A percentile compares a stretch with the other conserved stretches of the same genome.
Evolutionary conservation across 2,329 filamentous ascomycete species (phyloP).

Genomic region (Colletotrichum theobromicola): DNA sequence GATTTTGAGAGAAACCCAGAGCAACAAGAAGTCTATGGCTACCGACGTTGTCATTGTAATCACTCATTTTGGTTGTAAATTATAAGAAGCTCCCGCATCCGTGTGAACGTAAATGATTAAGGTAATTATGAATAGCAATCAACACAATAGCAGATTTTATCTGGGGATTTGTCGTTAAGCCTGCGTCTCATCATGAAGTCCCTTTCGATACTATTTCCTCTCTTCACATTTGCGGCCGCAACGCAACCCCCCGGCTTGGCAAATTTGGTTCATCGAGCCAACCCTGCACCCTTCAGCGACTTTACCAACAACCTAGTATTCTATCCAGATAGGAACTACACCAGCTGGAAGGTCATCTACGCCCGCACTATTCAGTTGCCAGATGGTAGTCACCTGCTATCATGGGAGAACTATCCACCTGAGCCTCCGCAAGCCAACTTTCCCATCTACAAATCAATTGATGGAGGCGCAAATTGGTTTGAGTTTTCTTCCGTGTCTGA

Average conservation of each 20-base stretch:
- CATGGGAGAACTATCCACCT: conserved; percentile 61
- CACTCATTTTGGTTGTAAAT: not conserved
- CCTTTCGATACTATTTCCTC: not conserved
- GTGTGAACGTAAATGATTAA: not conserved
- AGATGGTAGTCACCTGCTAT: conserved; percentile 39
- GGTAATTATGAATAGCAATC: not conserved
- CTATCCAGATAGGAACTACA: not conserved
- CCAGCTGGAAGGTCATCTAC: not conserved
- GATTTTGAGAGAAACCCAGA: not conserved
- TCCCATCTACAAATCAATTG: conserved; percentile 55
- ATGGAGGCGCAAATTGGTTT: conserved; percentile 64
- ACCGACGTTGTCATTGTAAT: not conserved
- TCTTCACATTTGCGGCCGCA: not conserved
- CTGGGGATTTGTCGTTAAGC: not conserved
- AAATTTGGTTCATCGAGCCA: not conserved
- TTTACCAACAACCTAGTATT: conserved; percentile 2
- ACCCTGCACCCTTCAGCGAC: not conserved
- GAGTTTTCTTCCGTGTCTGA: conserved; percentile 68
- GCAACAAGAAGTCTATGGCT: not conserved
- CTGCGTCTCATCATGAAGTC: not conserved
- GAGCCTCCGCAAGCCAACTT: conserved; percentile 60
- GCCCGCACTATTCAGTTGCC: not conserved
- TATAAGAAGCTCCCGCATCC: not conserved
- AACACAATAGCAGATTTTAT: not conserved
- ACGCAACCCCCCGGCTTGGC: not conserved